phyloP scores from a whole-genome alignment of 2,329 filamentous ascomycete genomes.

The Alternaria sp. region DNA sequence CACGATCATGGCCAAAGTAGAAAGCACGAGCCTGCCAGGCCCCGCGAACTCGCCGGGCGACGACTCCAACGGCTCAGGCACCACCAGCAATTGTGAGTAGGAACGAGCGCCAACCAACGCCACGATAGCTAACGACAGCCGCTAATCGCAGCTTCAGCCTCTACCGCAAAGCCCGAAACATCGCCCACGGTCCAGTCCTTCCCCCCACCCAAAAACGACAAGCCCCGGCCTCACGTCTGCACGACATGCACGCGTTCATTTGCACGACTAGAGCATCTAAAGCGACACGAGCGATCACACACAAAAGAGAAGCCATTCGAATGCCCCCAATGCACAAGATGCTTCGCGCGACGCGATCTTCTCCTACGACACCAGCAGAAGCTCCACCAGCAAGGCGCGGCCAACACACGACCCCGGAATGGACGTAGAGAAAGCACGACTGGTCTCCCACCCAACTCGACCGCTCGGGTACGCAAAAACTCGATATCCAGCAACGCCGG shows the following conservation, averaged over 20 bases:
- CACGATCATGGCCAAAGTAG: conserved; percentile 37
- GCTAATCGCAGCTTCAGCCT: conserved; percentile 38
- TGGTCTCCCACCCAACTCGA: conserved; percentile 72
- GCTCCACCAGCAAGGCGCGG: conserved; percentile 90
- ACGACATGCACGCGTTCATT: conserved; percentile 91
- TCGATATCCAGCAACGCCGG: conserved; percentile 74
- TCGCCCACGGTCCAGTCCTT: conserved; percentile 56
- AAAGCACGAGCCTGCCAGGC: conserved; percentile 37
- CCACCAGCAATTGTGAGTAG: conserved; percentile 46
- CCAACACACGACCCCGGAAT: conserved; percentile 84
- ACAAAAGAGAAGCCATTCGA: conserved; percentile 99
- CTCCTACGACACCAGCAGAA: conserved; percentile 97
- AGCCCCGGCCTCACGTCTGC: conserved; percentile 94
- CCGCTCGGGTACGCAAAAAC: conserved; percentile 87
- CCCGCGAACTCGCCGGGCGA: conserved; percentile 39
- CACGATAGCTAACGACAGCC: conserved; percentile 26
- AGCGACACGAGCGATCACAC: conserved; percentile 96
- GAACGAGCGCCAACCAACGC: conserved; percentile 1
- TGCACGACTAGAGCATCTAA: conserved; percentile 92
- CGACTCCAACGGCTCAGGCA: conserved; percentile 38
- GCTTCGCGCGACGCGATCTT: conserved; percentile 92
- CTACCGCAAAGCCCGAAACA: conserved; percentile 43
- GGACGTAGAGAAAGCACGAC: conserved; percentile 84
- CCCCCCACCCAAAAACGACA: conserved; percentile 93
- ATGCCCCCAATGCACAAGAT: conserved; percentile 91